Evolutionary conservation across 371 early-diverging fungal genomes (phyloP).

Genomic region (Actinomortierella wolfii): DNA sequence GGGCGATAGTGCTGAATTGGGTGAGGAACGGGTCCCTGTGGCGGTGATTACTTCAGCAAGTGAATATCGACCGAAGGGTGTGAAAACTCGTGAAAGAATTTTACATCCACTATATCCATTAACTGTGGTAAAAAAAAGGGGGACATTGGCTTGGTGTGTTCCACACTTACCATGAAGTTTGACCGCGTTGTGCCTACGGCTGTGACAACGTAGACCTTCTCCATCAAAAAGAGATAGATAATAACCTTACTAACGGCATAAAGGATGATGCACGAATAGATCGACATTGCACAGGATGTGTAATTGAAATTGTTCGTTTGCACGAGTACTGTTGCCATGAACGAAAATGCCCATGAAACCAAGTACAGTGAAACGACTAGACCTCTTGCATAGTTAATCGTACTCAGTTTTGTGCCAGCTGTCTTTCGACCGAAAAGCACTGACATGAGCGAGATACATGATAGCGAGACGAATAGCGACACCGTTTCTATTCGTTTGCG

Average conservation of each 20-base stretch:
- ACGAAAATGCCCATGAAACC: conserved; percentile 54
- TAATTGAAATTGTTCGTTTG: conserved; percentile 61
- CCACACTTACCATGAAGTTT: conserved; percentile 28
- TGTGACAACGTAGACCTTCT: conserved; percentile 54
- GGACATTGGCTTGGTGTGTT: too few relatives aligned
- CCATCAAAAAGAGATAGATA: conserved; percentile 58
- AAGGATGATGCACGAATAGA: conserved; percentile 48
- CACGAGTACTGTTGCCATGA: conserved; percentile 55
- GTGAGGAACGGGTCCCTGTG: neutral
- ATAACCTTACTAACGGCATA: conserved; percentile 52
- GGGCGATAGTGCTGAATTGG: too few relatives aligned
- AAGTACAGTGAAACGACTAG: conserved; percentile 50
- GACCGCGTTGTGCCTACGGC: conserved; percentile 22
- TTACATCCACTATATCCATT: too few relatives aligned
- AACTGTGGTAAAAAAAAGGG: conserved; percentile 13
- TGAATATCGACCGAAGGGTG: neutral
- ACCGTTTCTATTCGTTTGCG: too few relatives aligned
- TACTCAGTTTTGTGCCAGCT: conserved; percentile 43
- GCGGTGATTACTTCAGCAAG: neutral
- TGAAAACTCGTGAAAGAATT: conserved; percentile 32
- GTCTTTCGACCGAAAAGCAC: conserved; percentile 60
- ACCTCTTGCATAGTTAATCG: conserved; percentile 54
- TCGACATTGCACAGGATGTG: conserved; percentile 54
- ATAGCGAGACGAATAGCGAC: conserved; percentile 37
- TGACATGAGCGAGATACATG: conserved; percentile 56